Evolutionary conservation across 148 eudicot genomes (phyloP).

Genomic region (Persicaria maculosa): DNA sequence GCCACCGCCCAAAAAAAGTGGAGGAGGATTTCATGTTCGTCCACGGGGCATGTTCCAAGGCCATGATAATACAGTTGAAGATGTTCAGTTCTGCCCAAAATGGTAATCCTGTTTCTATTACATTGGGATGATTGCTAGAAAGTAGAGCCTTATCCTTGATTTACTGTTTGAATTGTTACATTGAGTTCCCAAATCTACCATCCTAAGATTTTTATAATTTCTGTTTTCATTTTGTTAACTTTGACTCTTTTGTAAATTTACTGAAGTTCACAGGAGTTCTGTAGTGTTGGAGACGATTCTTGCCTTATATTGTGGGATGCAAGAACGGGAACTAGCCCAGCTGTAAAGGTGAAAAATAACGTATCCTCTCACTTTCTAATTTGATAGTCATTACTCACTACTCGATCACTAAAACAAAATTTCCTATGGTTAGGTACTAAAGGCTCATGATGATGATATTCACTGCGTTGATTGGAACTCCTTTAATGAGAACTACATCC

Average conservation of each 20-base stretch:
- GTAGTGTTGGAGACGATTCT: conserved; percentile 98
- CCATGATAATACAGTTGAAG: conserved; percentile 91
- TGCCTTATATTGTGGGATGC: conserved; percentile 97
- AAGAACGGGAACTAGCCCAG: conserved; percentile 62
- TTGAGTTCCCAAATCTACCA: too few species aligned
- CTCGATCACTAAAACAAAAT: too few species aligned
- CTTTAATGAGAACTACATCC: conserved; percentile 67
- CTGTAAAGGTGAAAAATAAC: conserved; percentile 42
- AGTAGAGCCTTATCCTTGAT: not conserved
- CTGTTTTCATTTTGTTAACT: conserved; percentile 1
- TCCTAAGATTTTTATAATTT: not conserved
- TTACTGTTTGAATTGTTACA: not conserved
- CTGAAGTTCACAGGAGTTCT: conserved; percentile 92
- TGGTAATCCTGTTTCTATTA: conserved; percentile 32
- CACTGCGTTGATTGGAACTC: conserved; percentile 99
- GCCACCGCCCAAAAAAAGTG: conserved; percentile 52
- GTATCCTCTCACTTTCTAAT: too few species aligned
- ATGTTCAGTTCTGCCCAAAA: conserved; percentile 93
- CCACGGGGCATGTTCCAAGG: conserved; percentile 91
- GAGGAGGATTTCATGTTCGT: conserved; percentile 60
- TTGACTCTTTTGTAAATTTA: conserved; percentile 5
- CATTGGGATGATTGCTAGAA: not conserved
- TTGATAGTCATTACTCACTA: too few species aligned
- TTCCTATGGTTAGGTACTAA: conserved; percentile 57
- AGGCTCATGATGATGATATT: conserved; percentile 91